Conservation (phyloP, 2,329 filamentous ascomycete genomes). For the Colletotrichum sp. region DNA sequence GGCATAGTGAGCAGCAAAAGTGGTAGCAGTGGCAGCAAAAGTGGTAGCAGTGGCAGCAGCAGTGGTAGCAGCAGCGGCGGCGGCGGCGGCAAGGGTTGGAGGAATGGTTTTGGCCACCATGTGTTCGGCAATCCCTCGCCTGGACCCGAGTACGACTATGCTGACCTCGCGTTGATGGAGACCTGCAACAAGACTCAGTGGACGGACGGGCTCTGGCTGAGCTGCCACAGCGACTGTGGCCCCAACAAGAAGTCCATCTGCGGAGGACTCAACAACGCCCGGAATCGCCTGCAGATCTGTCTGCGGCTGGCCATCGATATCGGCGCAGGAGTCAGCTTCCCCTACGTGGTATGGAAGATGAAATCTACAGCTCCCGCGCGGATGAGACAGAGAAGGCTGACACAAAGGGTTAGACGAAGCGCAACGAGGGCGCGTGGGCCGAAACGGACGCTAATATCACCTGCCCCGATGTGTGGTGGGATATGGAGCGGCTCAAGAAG, state of each 20-base stretch:
- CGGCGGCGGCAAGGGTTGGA: neutral
- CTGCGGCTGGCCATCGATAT: neutral
- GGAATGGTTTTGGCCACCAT: neutral
- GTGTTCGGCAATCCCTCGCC: neutral
- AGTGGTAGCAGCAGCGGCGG: neutral
- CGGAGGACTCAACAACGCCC: neutral
- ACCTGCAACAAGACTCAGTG: neutral
- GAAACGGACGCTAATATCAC: neutral
- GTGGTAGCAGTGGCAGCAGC: neutral
- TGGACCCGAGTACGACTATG: constrained; percentile 23
- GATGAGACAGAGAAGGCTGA: neutral
- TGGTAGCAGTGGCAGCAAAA: neutral
- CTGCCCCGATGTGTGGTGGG: neutral
- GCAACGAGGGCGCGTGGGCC: neutral
- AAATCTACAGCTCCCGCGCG: neutral
- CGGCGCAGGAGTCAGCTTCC: neutral
- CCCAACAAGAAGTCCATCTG: neutral
- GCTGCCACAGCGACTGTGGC: neutral
- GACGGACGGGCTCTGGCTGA: neutral
- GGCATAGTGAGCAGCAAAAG: neutral
- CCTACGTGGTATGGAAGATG: neutral
- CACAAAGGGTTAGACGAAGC: neutral
- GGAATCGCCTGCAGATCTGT: neutral
- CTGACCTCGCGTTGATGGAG: neutral
- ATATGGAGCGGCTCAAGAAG: neutral